Percentiles rank a stretch among this genome's conserved stretches.
Conservation (phyloP, 306 rosid species). For the Biancaea sappan region DNA sequence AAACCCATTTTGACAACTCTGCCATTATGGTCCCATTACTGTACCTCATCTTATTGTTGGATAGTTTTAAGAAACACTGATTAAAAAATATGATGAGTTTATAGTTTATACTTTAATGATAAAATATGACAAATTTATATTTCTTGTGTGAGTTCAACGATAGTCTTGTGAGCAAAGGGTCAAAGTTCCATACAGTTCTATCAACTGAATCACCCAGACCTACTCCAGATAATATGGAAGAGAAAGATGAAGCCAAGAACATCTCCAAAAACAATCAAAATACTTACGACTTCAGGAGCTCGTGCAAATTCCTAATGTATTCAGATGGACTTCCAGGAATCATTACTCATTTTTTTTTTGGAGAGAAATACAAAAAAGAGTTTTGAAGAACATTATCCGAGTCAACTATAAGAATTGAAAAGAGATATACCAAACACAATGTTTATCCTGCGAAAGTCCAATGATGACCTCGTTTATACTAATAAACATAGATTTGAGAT, state of each 20-base stretch:
- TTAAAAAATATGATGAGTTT: background rate
- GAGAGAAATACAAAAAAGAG: no score
- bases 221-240: conserved; percentile 33
- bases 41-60: conserved; percentile 38
- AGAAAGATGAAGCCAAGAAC: conserved; percentile 23
- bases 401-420: no score
- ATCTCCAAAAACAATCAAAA: conserved; percentile 19
- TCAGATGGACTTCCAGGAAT: no score
- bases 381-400: no score
- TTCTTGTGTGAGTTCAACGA: conserved; percentile 81
- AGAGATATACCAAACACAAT: no score
- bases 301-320: no score
- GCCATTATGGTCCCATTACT: conserved; percentile 99
- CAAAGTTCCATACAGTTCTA: conserved; percentile 84
- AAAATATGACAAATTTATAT: background rate
- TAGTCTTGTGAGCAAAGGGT: conserved; percentile 82
- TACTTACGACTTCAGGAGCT: background rate
- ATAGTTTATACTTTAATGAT: no score
- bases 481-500: background rate
- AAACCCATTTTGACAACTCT: no score
- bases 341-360: no score
- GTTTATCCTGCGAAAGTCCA: background rate
- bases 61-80: conserved; percentile 4
- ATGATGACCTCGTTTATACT: background rate
- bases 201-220: conserved; percentile 66